Percentiles rank a stretch among this genome's conserved stretches.
Evolutionary conservation across 768 basidiomycete species (phyloP).

Genomic region (Arthromyces matolae): DNA sequence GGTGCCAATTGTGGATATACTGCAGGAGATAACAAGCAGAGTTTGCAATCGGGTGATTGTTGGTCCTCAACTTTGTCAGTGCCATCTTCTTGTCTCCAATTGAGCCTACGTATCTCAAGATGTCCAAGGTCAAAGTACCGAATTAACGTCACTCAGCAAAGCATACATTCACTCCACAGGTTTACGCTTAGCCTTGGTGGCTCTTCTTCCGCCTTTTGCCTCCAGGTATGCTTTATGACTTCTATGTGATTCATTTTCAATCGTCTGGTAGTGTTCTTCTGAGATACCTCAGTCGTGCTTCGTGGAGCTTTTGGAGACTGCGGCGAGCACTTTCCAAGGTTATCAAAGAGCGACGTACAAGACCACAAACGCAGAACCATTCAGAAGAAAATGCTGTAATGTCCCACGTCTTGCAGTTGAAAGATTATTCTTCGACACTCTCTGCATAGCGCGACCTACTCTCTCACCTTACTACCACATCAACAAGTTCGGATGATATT

Average conservation of each 20-base stretch:
- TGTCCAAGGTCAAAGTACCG: conserved; percentile 1
- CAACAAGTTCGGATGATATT: not conserved
- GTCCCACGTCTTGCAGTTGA: not conserved
- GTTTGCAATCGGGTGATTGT: conserved; percentile 11
- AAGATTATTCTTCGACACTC: no score
- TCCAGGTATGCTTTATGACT: not conserved
- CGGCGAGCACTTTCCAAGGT: not conserved
- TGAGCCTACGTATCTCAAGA: not conserved
- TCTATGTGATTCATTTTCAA: no score
- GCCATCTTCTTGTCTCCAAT: not conserved
- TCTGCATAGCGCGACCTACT: conserved; percentile 5
- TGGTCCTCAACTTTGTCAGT: conserved; percentile 10
- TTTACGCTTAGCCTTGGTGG: not conserved
- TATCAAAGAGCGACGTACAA: not conserved
- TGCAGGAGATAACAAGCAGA: conserved; percentile 13
- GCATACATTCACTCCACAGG: not conserved
- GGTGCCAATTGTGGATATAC: conserved; percentile 1
- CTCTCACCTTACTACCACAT: not conserved
- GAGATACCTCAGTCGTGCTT: conserved; percentile 1
- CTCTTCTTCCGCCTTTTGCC: not conserved
- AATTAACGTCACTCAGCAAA: conserved; percentile 1
- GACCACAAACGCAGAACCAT: not conserved
- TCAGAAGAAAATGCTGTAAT: not conserved
- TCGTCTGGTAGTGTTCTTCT: not conserved
- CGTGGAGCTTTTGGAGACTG: conserved; percentile 1